These are phyloP conservation scores for Babesia gibsoni DNA, from an alignment of 169 alveolate genomes.

Conservation along the genomic window DNA sequence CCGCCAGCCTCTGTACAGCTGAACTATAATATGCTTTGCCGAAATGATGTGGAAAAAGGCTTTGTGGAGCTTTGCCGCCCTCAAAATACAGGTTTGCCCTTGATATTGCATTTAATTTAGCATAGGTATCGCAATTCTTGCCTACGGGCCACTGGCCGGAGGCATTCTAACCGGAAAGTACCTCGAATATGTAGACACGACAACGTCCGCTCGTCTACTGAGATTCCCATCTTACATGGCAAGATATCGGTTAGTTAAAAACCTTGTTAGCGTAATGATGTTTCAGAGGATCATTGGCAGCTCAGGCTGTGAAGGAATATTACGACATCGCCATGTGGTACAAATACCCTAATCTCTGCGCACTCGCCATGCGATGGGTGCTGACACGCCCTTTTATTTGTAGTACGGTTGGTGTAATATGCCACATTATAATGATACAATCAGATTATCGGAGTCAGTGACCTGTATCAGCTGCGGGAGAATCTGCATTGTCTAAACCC, in stretches of 20 bases:
- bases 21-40: slow-evolving; percentile 72
- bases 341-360: slow-evolving; percentile 73
- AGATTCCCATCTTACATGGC: slow-evolving; percentile 81
- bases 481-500: slow-evolving; percentile 72
- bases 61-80: slow-evolving; percentile 79
- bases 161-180: slow-evolving; percentile 82
- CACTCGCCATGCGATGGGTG: slow-evolving; percentile 80
- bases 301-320: slow-evolving; percentile 75
- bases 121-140: slow-evolving; percentile 67
- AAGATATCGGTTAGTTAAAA: slow-evolving; percentile 58
- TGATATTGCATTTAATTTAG: not conserved
- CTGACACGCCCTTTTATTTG: slow-evolving; percentile 76
- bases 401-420: slow-evolving; percentile 56
- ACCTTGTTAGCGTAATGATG: too few species aligned
- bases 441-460: slow-evolving; percentile 76
- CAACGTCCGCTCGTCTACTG: slow-evolving; percentile 79
- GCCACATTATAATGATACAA: too few species aligned
- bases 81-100: slow-evolving; percentile 71
- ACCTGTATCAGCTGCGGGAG: slow-evolving; percentile 76
- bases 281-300: slow-evolving; percentile 80
- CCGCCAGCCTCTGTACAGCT: slow-evolving; percentile 77
- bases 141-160: slow-evolving; percentile 82
- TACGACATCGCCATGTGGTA: slow-evolving; percentile 71
- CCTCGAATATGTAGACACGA: slow-evolving; percentile 76
- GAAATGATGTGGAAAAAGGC: slow-evolving; percentile 83